Evolutionary conservation across 441 rosid genomes (phyloP).

Genomic region (Biscutella laevigata): DNA sequence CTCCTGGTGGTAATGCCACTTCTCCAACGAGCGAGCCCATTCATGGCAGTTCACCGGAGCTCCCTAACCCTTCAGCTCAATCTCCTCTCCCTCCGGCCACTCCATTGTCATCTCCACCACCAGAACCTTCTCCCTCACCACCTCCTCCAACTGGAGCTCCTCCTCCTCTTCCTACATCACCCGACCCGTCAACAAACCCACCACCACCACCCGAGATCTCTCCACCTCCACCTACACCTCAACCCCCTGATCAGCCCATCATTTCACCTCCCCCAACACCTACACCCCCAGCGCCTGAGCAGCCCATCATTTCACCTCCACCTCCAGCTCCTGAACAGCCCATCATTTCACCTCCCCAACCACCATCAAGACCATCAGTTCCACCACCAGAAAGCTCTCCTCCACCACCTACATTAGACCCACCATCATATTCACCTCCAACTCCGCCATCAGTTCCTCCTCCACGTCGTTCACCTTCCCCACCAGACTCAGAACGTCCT

Average conservation of each 20-base stretch:
- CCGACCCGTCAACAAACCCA: conserved; percentile 10
- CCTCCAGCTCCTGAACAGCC: conserved; percentile 16
- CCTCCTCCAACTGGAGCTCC: conserved; percentile 14
- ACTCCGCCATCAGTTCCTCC: conserved; percentile 17
- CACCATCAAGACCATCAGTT: not conserved
- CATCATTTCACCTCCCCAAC: conserved; percentile 17
- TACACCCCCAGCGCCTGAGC: too few relatives aligned
- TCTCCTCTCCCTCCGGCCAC: conserved; percentile 25
- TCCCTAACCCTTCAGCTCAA: conserved; percentile 20
- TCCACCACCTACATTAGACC: conserved; percentile 22
- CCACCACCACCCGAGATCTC: conserved; percentile 19
- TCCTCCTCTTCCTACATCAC: conserved; percentile 19
- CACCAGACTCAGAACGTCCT: conserved; percentile 14
- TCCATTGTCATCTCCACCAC: conserved; percentile 23
- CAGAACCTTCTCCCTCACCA: conserved; percentile 22
- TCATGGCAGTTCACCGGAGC: conserved; percentile 12
- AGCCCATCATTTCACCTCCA: too few relatives aligned
- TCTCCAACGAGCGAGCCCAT: conserved; percentile 16
- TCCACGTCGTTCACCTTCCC: not conserved
- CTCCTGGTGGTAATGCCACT: conserved; percentile 13
- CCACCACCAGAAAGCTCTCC: conserved; percentile 29
- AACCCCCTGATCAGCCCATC: too few relatives aligned
- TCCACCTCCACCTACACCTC: conserved; percentile 25
- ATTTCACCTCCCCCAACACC: too few relatives aligned
- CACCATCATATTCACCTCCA: conserved; percentile 24